These are phyloP conservation scores for Sclerotinia sclerotiorum DNA, from an alignment of 2,329 filamentous ascomycete species.

Conservation along the genomic window DNA sequence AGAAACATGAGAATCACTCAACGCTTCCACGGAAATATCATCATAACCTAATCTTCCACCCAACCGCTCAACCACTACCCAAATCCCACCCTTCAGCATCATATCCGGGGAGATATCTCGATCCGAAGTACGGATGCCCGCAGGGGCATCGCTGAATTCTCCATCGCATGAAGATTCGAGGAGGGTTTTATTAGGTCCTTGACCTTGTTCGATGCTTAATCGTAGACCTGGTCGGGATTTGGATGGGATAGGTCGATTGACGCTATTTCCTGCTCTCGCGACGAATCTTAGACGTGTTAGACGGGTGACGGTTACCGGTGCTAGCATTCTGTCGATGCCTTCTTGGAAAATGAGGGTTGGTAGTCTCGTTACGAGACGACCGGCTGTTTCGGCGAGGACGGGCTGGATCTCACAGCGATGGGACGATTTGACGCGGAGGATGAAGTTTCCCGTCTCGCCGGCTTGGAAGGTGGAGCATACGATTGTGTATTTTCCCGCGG, in stretches of 20 bases:
- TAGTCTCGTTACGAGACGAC: slow-evolving; percentile 64
- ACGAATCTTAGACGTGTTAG: slow-evolving; percentile 34
- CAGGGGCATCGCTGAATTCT: slow-evolving; percentile 67
- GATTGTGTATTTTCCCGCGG: slow-evolving; percentile 77
- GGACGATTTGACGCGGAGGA: slow-evolving; percentile 69
- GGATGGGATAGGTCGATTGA: slow-evolving; percentile 8
- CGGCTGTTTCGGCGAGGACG: slow-evolving; percentile 72
- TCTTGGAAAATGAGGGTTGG: slow-evolving; percentile 51
- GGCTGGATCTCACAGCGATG: slow-evolving; percentile 55
- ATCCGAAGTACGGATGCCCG: slow-evolving; percentile 68
- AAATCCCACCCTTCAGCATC: slow-evolving; percentile 58
- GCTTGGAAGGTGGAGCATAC: slow-evolving; percentile 89
- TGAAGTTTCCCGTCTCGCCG: slow-evolving; percentile 72
- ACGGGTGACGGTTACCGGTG: slow-evolving; percentile 33
- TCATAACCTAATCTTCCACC: slow-evolving; percentile 50
- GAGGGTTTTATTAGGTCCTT: slow-evolving; percentile 64
- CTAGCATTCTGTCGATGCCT: slow-evolving; percentile 51
- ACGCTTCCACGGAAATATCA: slow-evolving; percentile 54
- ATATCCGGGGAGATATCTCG: slow-evolving; percentile 71
- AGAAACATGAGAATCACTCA: slow-evolving; percentile 41
- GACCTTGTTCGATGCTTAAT: slow-evolving; percentile 70
- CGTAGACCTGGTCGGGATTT: slow-evolving; percentile 54
- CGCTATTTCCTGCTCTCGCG: slow-evolving; percentile 35
- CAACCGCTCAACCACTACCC: slow-evolving; percentile 80
- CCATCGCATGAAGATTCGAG: slow-evolving; percentile 69